Evolutionary conservation across 768 basidiomycete species (phyloP).

Genomic region (Collybia sordida): DNA sequence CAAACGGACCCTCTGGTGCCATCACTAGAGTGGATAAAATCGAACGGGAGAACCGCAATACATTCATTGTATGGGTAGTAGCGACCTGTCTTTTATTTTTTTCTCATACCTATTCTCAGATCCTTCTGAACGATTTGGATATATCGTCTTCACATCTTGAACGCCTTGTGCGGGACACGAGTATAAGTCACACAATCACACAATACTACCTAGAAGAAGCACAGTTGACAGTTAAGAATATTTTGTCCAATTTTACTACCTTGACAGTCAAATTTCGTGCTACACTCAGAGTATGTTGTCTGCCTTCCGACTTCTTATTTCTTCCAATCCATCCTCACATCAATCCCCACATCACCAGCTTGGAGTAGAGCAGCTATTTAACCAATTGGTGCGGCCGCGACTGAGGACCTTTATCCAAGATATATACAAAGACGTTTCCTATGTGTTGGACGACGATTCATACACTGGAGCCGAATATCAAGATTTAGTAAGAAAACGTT

Average conservation of each 20-base stretch:
- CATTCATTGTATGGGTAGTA: conserved; percentile 73
- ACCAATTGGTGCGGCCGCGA: conserved; percentile 87
- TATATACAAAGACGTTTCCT: conserved; percentile 87
- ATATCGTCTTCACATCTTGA: conserved; percentile 88
- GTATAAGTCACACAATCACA: conserved; percentile 48
- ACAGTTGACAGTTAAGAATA: conserved; percentile 44
- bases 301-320: not conserved
- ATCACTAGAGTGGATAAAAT: conserved; percentile 65
- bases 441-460: conserved; percentile 85
- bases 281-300: conserved; percentile 61
- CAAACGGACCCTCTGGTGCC: conserved; percentile 37
- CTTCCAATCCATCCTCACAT: too few relatives aligned
- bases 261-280: conserved; percentile 66
- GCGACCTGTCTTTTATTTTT: not conserved
- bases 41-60: conserved; percentile 75
- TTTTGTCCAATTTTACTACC: conserved; percentile 50
- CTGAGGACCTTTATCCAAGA: conserved; percentile 83
- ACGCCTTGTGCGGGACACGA: conserved; percentile 68
- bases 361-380: conserved; percentile 93
- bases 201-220: conserved; percentile 71
- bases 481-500: conserved; percentile 86
- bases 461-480: conserved; percentile 84
- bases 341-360: conserved; percentile 38
- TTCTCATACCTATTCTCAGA: conserved; percentile 42
- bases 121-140: conserved; percentile 92